These are phyloP conservation scores for Schoenoplectus tabernaemontani DNA, from an alignment of 202 grass and related monocot species.

Conservation along the genomic window DNA sequence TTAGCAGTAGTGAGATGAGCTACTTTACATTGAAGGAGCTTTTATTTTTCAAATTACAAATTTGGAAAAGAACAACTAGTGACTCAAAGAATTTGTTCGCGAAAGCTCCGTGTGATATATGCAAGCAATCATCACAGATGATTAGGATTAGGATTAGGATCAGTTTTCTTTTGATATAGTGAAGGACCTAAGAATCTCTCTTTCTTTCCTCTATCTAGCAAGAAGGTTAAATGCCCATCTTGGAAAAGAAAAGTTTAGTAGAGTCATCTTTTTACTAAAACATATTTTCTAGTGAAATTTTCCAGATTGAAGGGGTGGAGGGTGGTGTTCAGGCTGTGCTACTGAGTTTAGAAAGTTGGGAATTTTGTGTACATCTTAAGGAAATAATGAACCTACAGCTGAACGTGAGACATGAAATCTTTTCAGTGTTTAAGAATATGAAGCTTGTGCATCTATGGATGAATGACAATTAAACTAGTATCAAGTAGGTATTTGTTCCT, in stretches of 20 bases:
- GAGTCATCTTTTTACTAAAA: too few species aligned
- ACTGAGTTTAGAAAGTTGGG: background rate
- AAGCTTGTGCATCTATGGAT: background rate
- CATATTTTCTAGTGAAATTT: background rate
- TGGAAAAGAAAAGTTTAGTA: background rate
- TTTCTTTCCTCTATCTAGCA: background rate
- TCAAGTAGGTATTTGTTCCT: background rate
- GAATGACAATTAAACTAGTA: background rate
- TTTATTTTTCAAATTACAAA: background rate
- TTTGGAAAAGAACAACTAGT: background rate
- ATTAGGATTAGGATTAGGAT: background rate
- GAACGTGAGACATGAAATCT: background rate
- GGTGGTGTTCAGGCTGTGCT: too few species aligned
- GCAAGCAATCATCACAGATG: background rate
- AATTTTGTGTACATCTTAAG: background rate
- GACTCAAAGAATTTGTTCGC: background rate
- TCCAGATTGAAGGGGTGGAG: background rate
- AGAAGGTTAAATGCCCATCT: background rate
- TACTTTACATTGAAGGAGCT: background rate
- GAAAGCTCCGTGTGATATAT: background rate
- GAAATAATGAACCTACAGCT: background rate
- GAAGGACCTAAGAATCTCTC: background rate
- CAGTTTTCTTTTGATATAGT: background rate
- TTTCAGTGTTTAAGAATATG: background rate
- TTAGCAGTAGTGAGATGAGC: background rate